These are phyloP conservation scores for Salix udensis DNA, from an alignment of 345 rosid species.

Conservation along the genomic window DNA sequence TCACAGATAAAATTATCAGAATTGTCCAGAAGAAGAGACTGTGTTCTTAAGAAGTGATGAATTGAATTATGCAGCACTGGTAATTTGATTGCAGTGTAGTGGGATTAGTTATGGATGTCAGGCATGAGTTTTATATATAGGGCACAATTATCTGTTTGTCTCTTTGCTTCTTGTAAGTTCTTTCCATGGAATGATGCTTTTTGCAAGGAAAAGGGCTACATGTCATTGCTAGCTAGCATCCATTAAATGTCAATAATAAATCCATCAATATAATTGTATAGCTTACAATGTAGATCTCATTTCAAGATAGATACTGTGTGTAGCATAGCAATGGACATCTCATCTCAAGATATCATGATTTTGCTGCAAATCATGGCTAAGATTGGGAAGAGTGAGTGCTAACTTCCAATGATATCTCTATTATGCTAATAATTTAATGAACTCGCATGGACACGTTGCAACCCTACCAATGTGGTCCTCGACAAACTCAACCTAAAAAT, in stretches of 20 bases:
- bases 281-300: not conserved
- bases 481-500: not conserved
- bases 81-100: not conserved
- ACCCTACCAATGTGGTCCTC: conserved; percentile 9
- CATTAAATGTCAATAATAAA: not conserved
- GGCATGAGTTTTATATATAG: not conserved
- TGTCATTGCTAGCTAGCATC: not conserved
- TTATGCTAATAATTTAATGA: conserved; percentile 6
- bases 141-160: not conserved
- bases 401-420: not conserved
- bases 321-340: no score
- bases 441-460: conserved; percentile 1
- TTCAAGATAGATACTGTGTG: no score
- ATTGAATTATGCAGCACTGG: no score
- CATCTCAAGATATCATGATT: no score
- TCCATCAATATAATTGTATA: not conserved
- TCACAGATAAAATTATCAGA: no score
- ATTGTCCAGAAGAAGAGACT: no score
- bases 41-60: no score
- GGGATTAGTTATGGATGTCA: conserved; percentile 3
- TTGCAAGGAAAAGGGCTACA: not conserved
- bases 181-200: not conserved
- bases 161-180: not conserved
- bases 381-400: not conserved
- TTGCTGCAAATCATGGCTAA: no score